Percentiles rank a stretch among this genome's conserved stretches.
Conservation (phyloP, 2,329 filamentous ascomycete species). For the Aspergillus aculeatinus region DNA sequence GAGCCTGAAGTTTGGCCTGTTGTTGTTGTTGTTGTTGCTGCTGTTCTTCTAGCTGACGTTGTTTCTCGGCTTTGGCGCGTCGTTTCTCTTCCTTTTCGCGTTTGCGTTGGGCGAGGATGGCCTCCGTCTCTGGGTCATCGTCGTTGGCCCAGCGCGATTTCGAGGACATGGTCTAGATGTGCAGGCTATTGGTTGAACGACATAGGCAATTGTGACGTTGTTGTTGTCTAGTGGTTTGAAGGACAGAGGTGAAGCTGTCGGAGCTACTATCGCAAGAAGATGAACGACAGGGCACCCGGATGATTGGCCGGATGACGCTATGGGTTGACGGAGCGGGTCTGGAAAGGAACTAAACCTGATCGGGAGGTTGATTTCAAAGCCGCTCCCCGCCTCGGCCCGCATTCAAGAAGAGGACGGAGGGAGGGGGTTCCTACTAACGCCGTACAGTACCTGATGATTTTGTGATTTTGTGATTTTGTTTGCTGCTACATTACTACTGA, state of each 20-base stretch:
- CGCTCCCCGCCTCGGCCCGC: constrained; percentile 23
- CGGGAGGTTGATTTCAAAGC: constrained; percentile 28
- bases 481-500: neutral
- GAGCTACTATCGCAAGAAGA: neutral
- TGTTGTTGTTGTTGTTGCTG: constrained; percentile 32
- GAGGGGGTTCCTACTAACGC: neutral
- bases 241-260: neutral
- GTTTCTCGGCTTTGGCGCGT: constrained; percentile 77
- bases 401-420: neutral
- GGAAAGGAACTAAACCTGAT: constrained; percentile 8
- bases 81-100: constrained; percentile 88
- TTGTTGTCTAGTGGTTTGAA: constrained; percentile 5
- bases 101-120: constrained; percentile 67
- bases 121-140: constrained; percentile 74
- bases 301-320: constrained; percentile 27
- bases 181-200: neutral
- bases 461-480: constrained; percentile 14
- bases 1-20: constrained; percentile 24
- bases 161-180: constrained; percentile 52
- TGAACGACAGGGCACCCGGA: neutral
- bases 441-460: neutral
- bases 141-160: constrained; percentile 81
- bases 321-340: constrained; percentile 14
- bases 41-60: constrained; percentile 61
- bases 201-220: constrained; percentile 17